Evolutionary conservation across 257 asterid species (phyloP), one percentile per base, ranked within the genome.

Genomic region (Echium plantagineum): DNA sequence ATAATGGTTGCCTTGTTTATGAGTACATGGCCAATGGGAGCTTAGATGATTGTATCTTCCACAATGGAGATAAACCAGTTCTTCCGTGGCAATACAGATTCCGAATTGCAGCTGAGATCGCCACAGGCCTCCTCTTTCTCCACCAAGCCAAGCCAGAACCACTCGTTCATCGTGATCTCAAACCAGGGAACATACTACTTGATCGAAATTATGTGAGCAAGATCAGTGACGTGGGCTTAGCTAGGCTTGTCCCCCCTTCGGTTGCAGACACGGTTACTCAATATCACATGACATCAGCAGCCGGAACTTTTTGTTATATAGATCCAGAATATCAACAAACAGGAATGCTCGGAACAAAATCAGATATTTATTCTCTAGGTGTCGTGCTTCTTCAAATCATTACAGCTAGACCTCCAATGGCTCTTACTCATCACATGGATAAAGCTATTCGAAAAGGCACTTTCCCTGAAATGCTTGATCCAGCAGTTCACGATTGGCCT

Each of bases 61-160:
- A 77, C 20, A 73, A 76, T 61, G 95, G 85, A 30, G 80, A 81
- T 72, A 63, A 83, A 12, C 95, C 93, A 13, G 83, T 70, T 12
- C 93, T 85, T 65, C 69, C 98, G 1, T 91, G 96, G 98, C 93
- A 85, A 66, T 62, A 76, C 65, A 72, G 98, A 59, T 91, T 91
- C 81, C 77, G 84, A n/a, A 84, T 91, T 62, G 86, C 98, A 4
- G 94, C 96, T 58, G 98, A 91, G 68, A 86, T 91, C 20, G 93
- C 78, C 35, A 88, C 95, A 1, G 89, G 85, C 32, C 94, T 87
- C 38, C 94, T 85, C 35, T 90, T 90, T 79, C 94, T 90, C 68
- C 96, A 87, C 85, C 97, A 87, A 64, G 77, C 90, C 57, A 87
- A 90, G 80, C 97, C 97, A 7, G 96, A 90, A 59, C 96, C 96